Percentiles rank a stretch among this genome's conserved stretches.
Conservation (phyloP, 371 early-diverging fungal species). For the Rhizomucor pusillus region DNA sequence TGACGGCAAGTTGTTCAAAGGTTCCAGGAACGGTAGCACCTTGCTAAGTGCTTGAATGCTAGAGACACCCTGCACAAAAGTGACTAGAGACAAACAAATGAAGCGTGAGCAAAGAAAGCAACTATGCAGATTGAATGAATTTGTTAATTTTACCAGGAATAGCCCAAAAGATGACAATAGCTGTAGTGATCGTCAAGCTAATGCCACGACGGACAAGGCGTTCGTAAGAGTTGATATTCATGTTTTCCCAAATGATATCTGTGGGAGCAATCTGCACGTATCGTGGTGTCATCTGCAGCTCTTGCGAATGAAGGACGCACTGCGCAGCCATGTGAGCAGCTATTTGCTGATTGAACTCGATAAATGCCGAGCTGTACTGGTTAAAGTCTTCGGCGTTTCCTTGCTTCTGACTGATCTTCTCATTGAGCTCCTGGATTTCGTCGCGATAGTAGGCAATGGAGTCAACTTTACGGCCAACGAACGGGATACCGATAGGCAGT, state of each 20-base stretch:
- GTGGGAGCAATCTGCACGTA: constrained; percentile 65
- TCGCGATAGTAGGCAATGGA: constrained; percentile 57
- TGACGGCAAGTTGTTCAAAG: constrained; percentile 28
- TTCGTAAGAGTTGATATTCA: constrained; percentile 57
- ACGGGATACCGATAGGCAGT: constrained; percentile 38
- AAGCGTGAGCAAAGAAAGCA: not conserved
- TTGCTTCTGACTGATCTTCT: constrained; percentile 46
- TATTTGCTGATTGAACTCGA: constrained; percentile 76
- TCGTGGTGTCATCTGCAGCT: constrained; percentile 68
- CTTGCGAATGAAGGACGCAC: constrained; percentile 62
- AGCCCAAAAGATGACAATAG: constrained; percentile 72
- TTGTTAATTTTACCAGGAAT: constrained; percentile 42
- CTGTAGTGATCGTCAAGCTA: constrained; percentile 43
- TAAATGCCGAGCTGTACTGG: constrained; percentile 69
- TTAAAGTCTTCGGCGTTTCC: constrained; percentile 8
- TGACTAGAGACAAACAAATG: constrained; percentile 20
- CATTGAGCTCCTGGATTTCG: constrained; percentile 54
- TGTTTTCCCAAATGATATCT: constrained; percentile 84
- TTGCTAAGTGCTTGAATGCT: constrained; percentile 56
- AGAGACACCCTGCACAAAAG: constrained; percentile 63
- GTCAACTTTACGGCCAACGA: constrained; percentile 68
- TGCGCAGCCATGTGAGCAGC: constrained; percentile 86
- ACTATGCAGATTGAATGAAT: not conserved
- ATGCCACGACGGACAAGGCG: constrained; percentile 57
- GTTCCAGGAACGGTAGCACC: constrained; percentile 46